A percentile compares a stretch with the other conserved stretches of the same genome.
phyloP scores from a whole-genome alignment of 768 basidiomycete genomes.

The Serendipita sp. region DNA sequence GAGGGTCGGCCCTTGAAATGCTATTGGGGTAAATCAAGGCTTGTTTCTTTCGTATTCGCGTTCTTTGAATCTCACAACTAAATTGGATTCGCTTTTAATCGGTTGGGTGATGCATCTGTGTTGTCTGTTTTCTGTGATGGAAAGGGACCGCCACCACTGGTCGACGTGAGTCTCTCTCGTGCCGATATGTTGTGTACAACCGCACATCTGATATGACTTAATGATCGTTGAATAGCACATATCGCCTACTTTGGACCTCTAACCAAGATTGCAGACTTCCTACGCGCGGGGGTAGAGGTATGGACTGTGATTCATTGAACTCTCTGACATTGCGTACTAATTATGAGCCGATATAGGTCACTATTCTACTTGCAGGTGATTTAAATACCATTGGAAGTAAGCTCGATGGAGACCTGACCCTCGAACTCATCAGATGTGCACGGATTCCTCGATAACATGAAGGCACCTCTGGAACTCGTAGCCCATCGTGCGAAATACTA shows the following conservation, averaged over 20 bases:
- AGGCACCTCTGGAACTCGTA: conserved; percentile 87
- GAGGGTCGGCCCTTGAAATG: conserved; percentile 64
- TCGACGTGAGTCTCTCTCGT: conserved; percentile 47
- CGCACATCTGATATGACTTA: not conserved
- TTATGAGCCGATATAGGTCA: conserved; percentile 33
- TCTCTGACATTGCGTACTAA: conserved; percentile 7
- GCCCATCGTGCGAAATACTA: conserved; percentile 83
- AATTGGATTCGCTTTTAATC: not conserved
- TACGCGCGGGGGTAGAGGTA: conserved; percentile 81
- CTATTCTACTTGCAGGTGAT: conserved; percentile 62
- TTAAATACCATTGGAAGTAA: not conserved
- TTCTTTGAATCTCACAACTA: not conserved
- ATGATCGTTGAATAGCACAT: conserved; percentile 43
- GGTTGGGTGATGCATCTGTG: not conserved
- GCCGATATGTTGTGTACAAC: not conserved
- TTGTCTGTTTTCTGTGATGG: not conserved
- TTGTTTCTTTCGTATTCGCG: not conserved
- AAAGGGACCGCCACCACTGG: conserved; percentile 87
- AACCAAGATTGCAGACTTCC: conserved; percentile 90
- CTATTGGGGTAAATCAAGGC: conserved; percentile 67
- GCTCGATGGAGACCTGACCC: not conserved
- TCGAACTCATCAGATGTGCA: conserved; percentile 52
- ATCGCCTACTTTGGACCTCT: conserved; percentile 94
- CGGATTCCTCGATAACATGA: conserved; percentile 93
- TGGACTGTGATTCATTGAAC: conserved; percentile 12